phyloP scores from a whole-genome alignment of 2,329 filamentous ascomycete genomes.

The Fragosphaeria purpurea region DNA sequence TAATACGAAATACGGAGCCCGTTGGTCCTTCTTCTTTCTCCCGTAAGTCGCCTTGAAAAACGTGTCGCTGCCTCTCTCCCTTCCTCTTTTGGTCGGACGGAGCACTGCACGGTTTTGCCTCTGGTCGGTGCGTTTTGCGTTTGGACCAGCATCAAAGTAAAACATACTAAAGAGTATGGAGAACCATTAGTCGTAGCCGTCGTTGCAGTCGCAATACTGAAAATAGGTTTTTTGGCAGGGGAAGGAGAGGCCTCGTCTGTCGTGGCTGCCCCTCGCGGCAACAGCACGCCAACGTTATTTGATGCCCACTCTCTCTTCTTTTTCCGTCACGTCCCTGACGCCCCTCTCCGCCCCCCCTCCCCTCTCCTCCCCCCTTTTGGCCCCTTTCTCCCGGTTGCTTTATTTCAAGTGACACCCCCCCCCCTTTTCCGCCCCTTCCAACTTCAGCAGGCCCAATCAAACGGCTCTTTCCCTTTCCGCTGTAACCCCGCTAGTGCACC shows the following conservation, averaged over 20 bases:
- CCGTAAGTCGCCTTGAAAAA: too few species aligned
- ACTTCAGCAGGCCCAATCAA: slow-evolving; percentile 6
- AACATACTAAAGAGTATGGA: slow-evolving; percentile 12
- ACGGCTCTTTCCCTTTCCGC: not conserved
- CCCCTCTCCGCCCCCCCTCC: not conserved
- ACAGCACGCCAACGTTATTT: too few species aligned
- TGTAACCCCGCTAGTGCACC: slow-evolving; percentile 10
- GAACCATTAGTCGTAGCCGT: not conserved
- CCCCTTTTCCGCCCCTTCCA: not conserved
- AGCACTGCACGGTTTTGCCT: not conserved
- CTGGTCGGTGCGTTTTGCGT: not conserved
- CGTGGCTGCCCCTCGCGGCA: too few species aligned
- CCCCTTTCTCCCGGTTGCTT: slow-evolving; percentile 1
- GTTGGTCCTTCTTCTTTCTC: too few species aligned
- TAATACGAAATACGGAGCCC: too few species aligned
- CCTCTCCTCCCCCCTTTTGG: not conserved
- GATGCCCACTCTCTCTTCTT: too few species aligned
- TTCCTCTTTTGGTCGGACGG: not conserved
- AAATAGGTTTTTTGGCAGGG: not conserved
- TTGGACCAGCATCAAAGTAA: slow-evolving; percentile 10
- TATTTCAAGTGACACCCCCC: slow-evolving; percentile 4
- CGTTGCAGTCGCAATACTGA: too few species aligned
- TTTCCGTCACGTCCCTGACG: too few species aligned
- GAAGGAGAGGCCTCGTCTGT: not conserved
- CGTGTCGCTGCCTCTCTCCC: not conserved